phyloP scores from a whole-genome alignment of 306 rosid genomes.

The Calophaca sinica region DNA sequence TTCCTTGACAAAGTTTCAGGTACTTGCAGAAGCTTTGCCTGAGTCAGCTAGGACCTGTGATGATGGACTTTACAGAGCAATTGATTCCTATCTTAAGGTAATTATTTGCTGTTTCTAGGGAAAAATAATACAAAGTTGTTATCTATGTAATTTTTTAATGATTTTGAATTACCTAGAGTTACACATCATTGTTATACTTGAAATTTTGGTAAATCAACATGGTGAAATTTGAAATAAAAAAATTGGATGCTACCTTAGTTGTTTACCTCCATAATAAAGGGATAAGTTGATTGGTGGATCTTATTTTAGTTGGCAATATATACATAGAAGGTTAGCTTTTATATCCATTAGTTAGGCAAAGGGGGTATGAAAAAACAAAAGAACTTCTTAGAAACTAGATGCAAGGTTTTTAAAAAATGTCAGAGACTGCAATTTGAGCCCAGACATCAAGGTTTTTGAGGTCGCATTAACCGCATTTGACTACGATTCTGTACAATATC shows the following conservation, averaged over 20 bases:
- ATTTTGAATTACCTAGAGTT: constrained; percentile 9
- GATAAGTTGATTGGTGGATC: background rate
- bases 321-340: too few species aligned
- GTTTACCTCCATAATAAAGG: background rate
- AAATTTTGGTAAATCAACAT: constrained; percentile 13
- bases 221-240: background rate
- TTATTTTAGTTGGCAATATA: background rate
- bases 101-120: constrained; percentile 15
- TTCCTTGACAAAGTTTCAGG: constrained; percentile 96
- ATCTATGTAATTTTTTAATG: background rate
- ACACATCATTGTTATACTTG: constrained; percentile 16
- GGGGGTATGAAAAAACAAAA: too few species aligned
- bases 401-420: too few species aligned
- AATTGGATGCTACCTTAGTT: constrained; percentile 15
- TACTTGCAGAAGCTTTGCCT: constrained; percentile 98
- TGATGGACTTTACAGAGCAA: constrained; percentile 97
- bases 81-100: constrained; percentile 97
- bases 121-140: background rate
- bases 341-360: too few species aligned
- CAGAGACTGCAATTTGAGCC: too few species aligned
- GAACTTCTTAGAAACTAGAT: too few species aligned
- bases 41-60: constrained; percentile 96
- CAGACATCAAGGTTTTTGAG: too few species aligned
- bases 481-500: too few species aligned
- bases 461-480: too few species aligned